Percentiles rank a stretch among this genome's conserved stretches.
These are phyloP conservation scores for Tylopilus balloui DNA, from an alignment of 768 basidiomycete genomes.

Conservation along the genomic window DNA sequence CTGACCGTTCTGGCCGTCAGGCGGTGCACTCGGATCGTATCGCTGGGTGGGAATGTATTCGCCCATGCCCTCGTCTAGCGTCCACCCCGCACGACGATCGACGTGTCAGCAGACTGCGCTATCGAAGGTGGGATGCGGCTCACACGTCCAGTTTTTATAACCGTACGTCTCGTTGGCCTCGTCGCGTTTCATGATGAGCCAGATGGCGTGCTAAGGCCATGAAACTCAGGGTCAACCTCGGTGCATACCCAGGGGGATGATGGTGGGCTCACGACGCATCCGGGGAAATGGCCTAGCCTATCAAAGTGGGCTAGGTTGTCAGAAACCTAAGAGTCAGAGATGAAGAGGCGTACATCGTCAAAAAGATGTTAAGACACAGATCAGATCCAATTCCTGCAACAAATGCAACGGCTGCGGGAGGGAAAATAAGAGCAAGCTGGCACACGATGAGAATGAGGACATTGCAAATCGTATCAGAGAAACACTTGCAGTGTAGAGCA, in stretches of 20 bases:
- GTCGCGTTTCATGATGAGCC: slow-evolving; percentile 80
- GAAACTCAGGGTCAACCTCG: not conserved
- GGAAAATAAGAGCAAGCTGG: slow-evolving; percentile 72
- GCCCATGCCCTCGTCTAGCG: slow-evolving; percentile 21
- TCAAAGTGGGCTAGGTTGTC: not conserved
- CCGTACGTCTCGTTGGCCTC: slow-evolving; percentile 59
- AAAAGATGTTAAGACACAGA: slow-evolving; percentile 71
- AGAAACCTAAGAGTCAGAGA: not conserved
- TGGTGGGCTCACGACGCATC: slow-evolving; percentile 39
- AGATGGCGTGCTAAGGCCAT: slow-evolving; percentile 68
- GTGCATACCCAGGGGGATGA: not conserved
- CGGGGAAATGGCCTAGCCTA: slow-evolving; percentile 74
- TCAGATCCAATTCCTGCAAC: slow-evolving; percentile 79
- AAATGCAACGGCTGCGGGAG: slow-evolving; percentile 71
- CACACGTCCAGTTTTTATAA: slow-evolving; percentile 22
- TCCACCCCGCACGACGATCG: not conserved
- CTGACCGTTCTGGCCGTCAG: not conserved
- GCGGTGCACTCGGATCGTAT: not conserved
- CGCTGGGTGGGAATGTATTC: slow-evolving; percentile 1
- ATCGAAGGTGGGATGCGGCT: not conserved
- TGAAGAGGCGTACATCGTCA: slow-evolving; percentile 61
- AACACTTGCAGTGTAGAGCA: slow-evolving; percentile 13
- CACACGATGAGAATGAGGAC: not conserved
- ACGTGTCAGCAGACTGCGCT: not conserved
- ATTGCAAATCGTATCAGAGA: not conserved